phyloP scores from a whole-genome alignment of 495 filamentous ascomycete genomes.

The Rhypophila decipiens region DNA sequence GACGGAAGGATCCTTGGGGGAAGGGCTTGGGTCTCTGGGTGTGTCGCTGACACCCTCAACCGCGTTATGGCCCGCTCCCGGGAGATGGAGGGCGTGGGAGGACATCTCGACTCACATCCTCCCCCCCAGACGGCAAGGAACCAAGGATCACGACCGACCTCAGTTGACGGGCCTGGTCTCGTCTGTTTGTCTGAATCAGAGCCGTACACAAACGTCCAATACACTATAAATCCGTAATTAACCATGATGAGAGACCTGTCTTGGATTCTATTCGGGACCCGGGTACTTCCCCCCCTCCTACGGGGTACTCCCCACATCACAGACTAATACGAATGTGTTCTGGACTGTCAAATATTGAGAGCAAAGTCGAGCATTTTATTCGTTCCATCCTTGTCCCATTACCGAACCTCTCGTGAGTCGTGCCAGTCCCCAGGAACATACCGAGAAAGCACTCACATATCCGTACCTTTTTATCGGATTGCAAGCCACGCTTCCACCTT shows the following conservation, averaged over 20 bases:
- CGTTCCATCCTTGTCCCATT: slow-evolving; percentile 9
- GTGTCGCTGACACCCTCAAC: slow-evolving; percentile 6
- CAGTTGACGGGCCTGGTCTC: no score
- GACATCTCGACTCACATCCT: no score
- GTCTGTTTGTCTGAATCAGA: no score
- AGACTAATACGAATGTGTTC: not conserved
- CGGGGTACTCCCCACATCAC: not conserved
- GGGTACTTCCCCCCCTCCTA: not conserved
- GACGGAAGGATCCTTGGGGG: slow-evolving; percentile 10
- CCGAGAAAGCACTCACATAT: no score
- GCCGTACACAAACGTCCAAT: no score
- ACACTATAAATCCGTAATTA: no score
- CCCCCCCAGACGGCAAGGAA: no score
- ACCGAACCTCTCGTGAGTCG: not conserved
- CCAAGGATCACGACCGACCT: no score
- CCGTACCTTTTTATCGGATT: slow-evolving; percentile 5
- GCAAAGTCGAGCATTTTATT: slow-evolving; percentile 2
- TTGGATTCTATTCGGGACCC: not conserved
- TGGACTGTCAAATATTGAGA: slow-evolving; percentile 12
- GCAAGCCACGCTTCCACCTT: not conserved
- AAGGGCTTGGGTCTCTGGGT: slow-evolving; percentile 18
- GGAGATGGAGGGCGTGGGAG: no score
- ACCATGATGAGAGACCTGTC: not conserved
- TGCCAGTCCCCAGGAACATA: not conserved
- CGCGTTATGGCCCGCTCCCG: no score